These are phyloP conservation scores for Wickerhamiella sergipiensis DNA, from an alignment of 805 yeast genomes.

Conservation along the genomic window DNA sequence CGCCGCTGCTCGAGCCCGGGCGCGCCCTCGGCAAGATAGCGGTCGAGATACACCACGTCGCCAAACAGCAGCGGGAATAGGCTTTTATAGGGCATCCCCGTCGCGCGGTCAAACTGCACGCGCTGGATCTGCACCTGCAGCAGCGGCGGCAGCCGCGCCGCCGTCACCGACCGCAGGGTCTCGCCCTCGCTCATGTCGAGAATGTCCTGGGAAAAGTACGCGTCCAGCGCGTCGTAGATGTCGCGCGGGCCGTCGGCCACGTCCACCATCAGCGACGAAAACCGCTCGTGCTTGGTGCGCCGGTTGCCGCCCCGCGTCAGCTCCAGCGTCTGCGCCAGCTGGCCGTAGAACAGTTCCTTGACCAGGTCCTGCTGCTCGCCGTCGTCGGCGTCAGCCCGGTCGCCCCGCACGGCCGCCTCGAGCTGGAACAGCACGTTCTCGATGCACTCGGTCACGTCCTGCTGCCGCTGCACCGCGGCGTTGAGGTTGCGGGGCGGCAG, in stretches of 20 bases:
- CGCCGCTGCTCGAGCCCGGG: constrained; percentile 37
- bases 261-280: constrained; percentile 68
- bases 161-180: constrained; percentile 59
- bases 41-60: constrained; percentile 68
- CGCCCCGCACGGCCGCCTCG: constrained; percentile 78
- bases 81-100: constrained; percentile 66
- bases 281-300: constrained; percentile 55
- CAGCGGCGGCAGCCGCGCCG: constrained; percentile 61
- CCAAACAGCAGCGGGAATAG: constrained; percentile 70
- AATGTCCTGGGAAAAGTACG: constrained; percentile 60
- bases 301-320: constrained; percentile 26
- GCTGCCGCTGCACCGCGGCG: constrained; percentile 42
- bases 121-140: constrained; percentile 89
- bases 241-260: constrained; percentile 80
- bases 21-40: constrained; percentile 55
- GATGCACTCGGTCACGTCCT: constrained; percentile 95
- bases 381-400: constrained; percentile 25
- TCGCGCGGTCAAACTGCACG: constrained; percentile 72
- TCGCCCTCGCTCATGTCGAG: constrained; percentile 54
- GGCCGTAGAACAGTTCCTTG: constrained; percentile 73
- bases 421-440: constrained; percentile 85
- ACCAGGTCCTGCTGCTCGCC: constrained; percentile 80
- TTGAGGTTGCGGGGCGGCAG: neutral
- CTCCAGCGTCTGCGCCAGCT: constrained; percentile 58
- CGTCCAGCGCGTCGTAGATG: constrained; percentile 81